These are phyloP conservation scores for Termitomyces sp. DNA, from an alignment of 768 basidiomycete species.

Conservation along the genomic window DNA sequence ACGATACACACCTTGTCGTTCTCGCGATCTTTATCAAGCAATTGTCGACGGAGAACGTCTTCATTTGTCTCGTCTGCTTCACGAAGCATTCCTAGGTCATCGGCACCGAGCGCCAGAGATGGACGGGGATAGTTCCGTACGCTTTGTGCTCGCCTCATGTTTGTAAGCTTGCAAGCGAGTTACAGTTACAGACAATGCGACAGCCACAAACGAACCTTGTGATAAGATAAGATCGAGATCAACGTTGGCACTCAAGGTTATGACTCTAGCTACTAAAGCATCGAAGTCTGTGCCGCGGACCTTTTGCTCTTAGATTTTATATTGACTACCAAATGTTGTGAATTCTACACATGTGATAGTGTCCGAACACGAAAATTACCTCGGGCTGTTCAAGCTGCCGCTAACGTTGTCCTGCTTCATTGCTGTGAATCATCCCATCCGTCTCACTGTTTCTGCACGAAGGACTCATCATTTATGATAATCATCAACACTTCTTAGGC, in stretches of 20 bases:
- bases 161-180: not conserved
- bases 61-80: constrained; percentile 57
- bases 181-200: not conserved
- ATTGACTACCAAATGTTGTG: no score
- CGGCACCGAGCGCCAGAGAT: constrained; percentile 40
- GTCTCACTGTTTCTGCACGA: not conserved
- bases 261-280: no score
- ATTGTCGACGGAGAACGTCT: constrained; percentile 54
- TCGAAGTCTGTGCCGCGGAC: no score
- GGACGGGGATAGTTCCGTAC: constrained; percentile 49
- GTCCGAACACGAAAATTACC: no score
- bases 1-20: constrained; percentile 49
- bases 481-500: not conserved
- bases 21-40: constrained; percentile 65
- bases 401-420: no score
- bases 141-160: constrained; percentile 63
- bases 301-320: no score
- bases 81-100: constrained; percentile 56
- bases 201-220: not conserved
- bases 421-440: not conserved
- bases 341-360: no score
- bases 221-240: constrained; percentile 1
- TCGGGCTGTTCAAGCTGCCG: no score
- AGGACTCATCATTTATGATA: no score
- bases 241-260: no score